A percentile compares a stretch with the other conserved stretches of the same genome.
These are phyloP conservation scores for Triticum timopheevii DNA, from an alignment of 176 grass and related monocot genomes.

Conservation along the genomic window DNA sequence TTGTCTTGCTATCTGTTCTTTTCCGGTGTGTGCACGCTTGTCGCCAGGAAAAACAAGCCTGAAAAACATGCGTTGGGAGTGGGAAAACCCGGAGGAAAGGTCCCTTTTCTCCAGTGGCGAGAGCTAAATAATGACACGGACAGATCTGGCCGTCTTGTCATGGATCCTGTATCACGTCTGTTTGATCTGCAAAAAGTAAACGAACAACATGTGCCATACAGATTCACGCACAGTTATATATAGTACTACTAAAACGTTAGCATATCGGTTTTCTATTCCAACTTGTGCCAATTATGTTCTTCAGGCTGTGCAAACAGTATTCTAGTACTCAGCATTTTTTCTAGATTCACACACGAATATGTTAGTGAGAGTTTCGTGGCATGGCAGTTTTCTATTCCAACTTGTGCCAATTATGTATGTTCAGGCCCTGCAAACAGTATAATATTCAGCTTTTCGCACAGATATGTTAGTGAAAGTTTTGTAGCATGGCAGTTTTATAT, in stretches of 20 bases:
- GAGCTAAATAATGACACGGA: slow-evolving; percentile 19
- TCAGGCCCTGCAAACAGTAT: slow-evolving; percentile 19
- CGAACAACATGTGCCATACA: slow-evolving; percentile 38
- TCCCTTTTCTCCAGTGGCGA: background rate
- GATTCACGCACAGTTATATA: background rate
- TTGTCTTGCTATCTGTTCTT: slow-evolving; percentile 21
- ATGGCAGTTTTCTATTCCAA: too few relatives aligned
- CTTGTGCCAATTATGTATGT: too few relatives aligned
- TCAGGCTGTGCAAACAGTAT: slow-evolving; percentile 22
- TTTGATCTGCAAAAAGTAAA: slow-evolving; percentile 48
- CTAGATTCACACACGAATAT: too few relatives aligned
- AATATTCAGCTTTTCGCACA: too few relatives aligned
- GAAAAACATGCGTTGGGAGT: slow-evolving; percentile 21
- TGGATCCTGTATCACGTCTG: slow-evolving; percentile 34
- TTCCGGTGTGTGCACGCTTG: slow-evolving; percentile 19
- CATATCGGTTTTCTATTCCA: slow-evolving; percentile 31
- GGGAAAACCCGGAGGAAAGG: slow-evolving; percentile 11
- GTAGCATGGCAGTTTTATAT: too few relatives aligned
- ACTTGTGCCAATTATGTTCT: background rate
- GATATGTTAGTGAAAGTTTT: too few relatives aligned
- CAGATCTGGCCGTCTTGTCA: slow-evolving; percentile 43
- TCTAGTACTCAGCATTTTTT: too few relatives aligned
- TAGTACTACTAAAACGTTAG: too few relatives aligned
- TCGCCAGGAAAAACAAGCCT: background rate
- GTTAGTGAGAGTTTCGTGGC: too few relatives aligned